A percentile compares a stretch with the other conserved stretches of the same genome.
phyloP scores from a whole-genome alignment of 768 basidiomycete species.

The Russula lepida region DNA sequence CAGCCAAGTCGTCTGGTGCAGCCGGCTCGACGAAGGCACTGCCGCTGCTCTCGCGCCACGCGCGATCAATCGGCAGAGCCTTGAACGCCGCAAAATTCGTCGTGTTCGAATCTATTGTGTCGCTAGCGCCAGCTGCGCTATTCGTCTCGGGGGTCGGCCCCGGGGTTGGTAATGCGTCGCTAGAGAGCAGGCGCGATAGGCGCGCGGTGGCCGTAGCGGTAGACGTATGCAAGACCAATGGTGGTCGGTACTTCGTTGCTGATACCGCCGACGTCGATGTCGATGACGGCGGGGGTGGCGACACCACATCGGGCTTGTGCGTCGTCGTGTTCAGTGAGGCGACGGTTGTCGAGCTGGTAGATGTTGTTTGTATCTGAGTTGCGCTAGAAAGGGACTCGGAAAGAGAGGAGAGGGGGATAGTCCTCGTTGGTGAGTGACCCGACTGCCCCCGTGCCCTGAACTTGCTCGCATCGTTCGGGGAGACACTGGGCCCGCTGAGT shows the following conservation, averaged over 20 bases:
- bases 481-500: neutral
- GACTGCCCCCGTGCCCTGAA: neutral
- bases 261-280: conserved; percentile 10
- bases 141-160: conserved; percentile 6
- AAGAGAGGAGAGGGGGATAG: neutral
- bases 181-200: conserved; percentile 32
- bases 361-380: neutral
- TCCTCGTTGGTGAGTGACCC: neutral
- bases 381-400: neutral
- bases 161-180: conserved; percentile 28
- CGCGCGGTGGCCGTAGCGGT: conserved; percentile 14
- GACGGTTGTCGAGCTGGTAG: neutral
- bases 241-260: neutral
- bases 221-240: conserved; percentile 18
- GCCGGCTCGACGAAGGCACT: conserved; percentile 42
- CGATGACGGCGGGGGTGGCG: neutral
- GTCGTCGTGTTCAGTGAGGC: neutral
- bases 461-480: neutral
- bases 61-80: conserved; percentile 58
- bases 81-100: conserved; percentile 69
- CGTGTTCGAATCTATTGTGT: conserved; percentile 34
- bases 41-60: conserved; percentile 33
- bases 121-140: neutral
- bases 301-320: neutral
- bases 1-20: conserved; percentile 49